These are phyloP conservation scores for Corynascus novoguineensis DNA, from an alignment of 495 filamentous ascomycete genomes.

Conservation along the genomic window DNA sequence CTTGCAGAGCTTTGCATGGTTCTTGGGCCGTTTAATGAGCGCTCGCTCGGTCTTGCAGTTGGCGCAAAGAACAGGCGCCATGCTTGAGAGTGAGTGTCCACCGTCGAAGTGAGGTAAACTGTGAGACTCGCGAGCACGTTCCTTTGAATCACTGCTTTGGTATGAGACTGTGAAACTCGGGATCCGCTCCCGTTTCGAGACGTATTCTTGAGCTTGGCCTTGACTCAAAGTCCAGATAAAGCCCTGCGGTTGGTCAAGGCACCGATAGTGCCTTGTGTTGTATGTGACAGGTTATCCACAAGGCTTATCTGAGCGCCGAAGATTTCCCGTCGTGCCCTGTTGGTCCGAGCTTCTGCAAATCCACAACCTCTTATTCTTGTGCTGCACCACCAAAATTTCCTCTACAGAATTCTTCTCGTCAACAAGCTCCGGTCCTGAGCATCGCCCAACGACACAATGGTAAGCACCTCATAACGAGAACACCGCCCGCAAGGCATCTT, in stretches of 20 bases:
- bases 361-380: constrained; percentile 30
- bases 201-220: too few species aligned
- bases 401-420: constrained; percentile 15
- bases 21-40: constrained; percentile 88
- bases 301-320: constrained; percentile 11
- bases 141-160: too few species aligned
- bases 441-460: constrained; percentile 37
- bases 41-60: constrained; percentile 72
- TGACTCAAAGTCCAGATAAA: too few species aligned
- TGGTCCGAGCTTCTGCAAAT: constrained; percentile 21
- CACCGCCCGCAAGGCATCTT: constrained; percentile 20
- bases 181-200: too few species aligned
- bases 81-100: constrained; percentile 18
- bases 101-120: too few species aligned
- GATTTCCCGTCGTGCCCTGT: constrained; percentile 25
- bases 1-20: constrained; percentile 86
- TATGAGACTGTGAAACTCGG: too few species aligned
- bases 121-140: background rate
- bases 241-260: too few species aligned
- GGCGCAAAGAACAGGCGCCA: constrained; percentile 58
- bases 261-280: too few species aligned
- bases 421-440: constrained; percentile 30
- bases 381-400: constrained; percentile 16
- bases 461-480: constrained; percentile 36
- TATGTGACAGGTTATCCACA: too few species aligned